These are phyloP conservation scores for Aspergillus incahuasiensis DNA, from an alignment of 495 filamentous ascomycete genomes.

Conservation along the genomic window DNA sequence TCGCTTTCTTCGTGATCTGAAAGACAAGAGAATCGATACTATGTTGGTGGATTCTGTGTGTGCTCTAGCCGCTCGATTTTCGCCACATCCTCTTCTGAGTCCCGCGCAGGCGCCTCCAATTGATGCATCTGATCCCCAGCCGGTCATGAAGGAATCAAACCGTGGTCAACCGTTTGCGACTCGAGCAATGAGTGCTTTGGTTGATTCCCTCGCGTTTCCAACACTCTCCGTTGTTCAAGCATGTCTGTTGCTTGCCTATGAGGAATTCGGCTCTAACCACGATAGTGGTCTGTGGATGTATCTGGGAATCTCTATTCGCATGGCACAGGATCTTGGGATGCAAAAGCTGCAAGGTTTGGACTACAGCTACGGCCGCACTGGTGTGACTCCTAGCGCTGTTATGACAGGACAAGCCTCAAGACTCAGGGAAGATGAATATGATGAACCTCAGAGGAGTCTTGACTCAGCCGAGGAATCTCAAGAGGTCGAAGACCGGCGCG, in stretches of 20 bases:
- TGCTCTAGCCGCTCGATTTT: slow-evolving; percentile 76
- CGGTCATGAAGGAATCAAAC: slow-evolving; percentile 41
- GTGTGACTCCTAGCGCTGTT: slow-evolving; percentile 49
- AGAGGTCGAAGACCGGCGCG: slow-evolving; percentile 38
- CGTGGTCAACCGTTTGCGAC: slow-evolving; percentile 70
- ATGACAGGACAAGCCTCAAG: slow-evolving; percentile 43
- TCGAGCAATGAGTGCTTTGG: slow-evolving; percentile 65
- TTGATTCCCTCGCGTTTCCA: slow-evolving; percentile 73
- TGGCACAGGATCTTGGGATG: slow-evolving; percentile 80
- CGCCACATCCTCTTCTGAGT: slow-evolving; percentile 58
- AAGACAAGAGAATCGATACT: slow-evolving; percentile 73
- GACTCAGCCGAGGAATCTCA: slow-evolving; percentile 20
- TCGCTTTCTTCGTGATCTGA: slow-evolving; percentile 62
- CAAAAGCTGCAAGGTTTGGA: slow-evolving; percentile 72
- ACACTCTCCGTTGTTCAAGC: slow-evolving; percentile 76
- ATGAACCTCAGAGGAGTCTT: slow-evolving; percentile 30
- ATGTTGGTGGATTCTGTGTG: slow-evolving; percentile 87
- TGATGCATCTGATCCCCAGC: slow-evolving; percentile 39
- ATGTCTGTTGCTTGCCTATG: slow-evolving; percentile 75
- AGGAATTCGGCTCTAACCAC: slow-evolving; percentile 78
- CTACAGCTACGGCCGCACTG: slow-evolving; percentile 55
- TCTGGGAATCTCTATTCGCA: slow-evolving; percentile 75
- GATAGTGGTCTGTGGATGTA: slow-evolving; percentile 92
- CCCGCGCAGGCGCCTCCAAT: slow-evolving; percentile 48
- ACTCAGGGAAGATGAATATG: slow-evolving; percentile 39